Conservation (phyloP, 257 asterid species). For the Rauvolfia tetraphylla region DNA sequence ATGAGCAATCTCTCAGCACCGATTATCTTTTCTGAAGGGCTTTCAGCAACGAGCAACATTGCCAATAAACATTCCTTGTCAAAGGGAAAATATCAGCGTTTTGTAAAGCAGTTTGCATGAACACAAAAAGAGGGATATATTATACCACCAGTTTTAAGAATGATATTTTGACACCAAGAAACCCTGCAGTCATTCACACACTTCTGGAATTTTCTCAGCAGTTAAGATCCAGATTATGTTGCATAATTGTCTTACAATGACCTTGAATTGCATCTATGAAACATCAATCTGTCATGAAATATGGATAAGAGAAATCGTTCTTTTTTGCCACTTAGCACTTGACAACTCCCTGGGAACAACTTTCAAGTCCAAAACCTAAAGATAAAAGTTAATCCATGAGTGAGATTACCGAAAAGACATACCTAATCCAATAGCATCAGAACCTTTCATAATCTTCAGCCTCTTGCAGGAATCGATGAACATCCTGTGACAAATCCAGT, state of each 20-base stretch:
- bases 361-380: neutral
- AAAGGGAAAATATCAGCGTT: neutral
- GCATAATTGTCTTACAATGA: neutral
- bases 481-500: slow-evolving; percentile 9
- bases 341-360: neutral
- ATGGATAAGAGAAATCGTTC: neutral
- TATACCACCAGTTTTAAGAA: too few species aligned
- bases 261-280: neutral
- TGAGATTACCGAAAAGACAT: neutral
- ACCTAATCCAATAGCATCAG: slow-evolving; percentile 30
- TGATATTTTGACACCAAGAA: too few species aligned
- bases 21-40: neutral
- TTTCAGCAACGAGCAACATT: neutral
- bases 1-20: neutral
- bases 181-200: neutral
- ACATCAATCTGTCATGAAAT: neutral
- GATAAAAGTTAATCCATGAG: neutral
- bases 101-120: neutral
- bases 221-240: neutral
- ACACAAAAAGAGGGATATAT: too few species aligned
- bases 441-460: slow-evolving; percentile 25
- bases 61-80: neutral
- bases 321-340: neutral
- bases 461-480: slow-evolving; percentile 29
- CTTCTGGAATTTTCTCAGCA: neutral